phyloP scores from a whole-genome alignment of 2,329 filamentous ascomycete species.

The Penicillium glabrum region DNA sequence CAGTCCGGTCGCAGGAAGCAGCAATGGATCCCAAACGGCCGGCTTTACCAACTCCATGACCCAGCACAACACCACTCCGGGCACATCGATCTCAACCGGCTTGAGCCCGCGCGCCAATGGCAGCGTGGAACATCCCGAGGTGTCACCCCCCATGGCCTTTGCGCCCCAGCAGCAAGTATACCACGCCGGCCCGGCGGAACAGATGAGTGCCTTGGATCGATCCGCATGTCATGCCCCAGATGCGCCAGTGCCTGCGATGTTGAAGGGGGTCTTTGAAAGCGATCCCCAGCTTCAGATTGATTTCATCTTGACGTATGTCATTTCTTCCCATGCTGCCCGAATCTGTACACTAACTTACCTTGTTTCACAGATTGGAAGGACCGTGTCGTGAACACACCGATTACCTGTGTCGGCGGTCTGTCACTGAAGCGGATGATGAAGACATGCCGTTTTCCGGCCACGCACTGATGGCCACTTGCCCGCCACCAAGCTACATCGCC shows the following conservation, averaged over 20 bases:
- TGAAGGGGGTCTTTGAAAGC: conserved; percentile 44
- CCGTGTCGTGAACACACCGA: conserved; percentile 59
- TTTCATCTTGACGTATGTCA: conserved; percentile 48
- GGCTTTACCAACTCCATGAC: conserved; percentile 22
- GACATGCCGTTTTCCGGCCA: conserved; percentile 73
- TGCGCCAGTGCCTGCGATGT: conserved; percentile 21
- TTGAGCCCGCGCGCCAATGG: conserved; percentile 31
- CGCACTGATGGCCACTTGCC: conserved; percentile 89
- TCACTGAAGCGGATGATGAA: conserved; percentile 58
- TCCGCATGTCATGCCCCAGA: conserved; percentile 18
- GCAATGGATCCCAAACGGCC: conserved; percentile 32
- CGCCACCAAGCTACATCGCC: conserved; percentile 65
- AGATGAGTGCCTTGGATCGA: conserved; percentile 24
- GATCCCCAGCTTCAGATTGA: conserved; percentile 50
- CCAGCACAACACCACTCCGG: conserved; percentile 32
- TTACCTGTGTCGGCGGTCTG: conserved; percentile 79
- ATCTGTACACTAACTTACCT: neutral
- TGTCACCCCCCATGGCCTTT: conserved; percentile 28
- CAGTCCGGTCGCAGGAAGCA: conserved; percentile 46
- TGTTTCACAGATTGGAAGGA: conserved; percentile 55
- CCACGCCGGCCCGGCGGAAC: conserved; percentile 23
- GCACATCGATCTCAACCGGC: conserved; percentile 33
- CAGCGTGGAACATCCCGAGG: conserved; percentile 27
- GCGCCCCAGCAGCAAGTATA: conserved; percentile 24
- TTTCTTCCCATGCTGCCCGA: neutral